Base-by-base conservation (phyloP, 2,329 filamentous ascomycete species). In the Penicillium aurantiogriseum region DNA sequence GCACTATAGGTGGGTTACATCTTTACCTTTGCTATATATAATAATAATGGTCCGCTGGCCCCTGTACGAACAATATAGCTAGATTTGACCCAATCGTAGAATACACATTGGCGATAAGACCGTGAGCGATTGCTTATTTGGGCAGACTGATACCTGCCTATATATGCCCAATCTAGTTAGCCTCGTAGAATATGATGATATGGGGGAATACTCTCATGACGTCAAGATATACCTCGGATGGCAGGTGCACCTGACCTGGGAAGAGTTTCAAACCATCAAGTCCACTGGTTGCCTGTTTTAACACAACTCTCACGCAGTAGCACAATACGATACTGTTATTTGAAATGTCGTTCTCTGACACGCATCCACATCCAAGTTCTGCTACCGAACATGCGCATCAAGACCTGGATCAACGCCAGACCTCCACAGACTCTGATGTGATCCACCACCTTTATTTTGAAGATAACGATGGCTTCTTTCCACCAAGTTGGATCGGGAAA, bases 381-480 rank as follows among this genome's bases (percentile, higher is more conserved):
- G 5, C 13, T 38, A 29, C 19, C 25, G 25, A 40, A 19, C 36
- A 43, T 21, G 7, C 29, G n/a, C 51, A 54, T n/a, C 21, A 27
- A 2, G 31, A 54, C 11, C 23, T 39, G 33, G 40, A 23, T 52
- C 43, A 52, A 35, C 42, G 38, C 17, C 54, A 42, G 27, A 46
- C 47, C 19, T 57, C 51, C 13, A 40, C 53, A n/a, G 56, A 68
- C 23, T 61, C 65, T 5, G 61, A 68, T 23, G 23, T 71, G 19
- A 66, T 67, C 29, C 70, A 74, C 62, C 65, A 69, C 57, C 70
- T 74, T 19, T 67, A 72, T 51, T 74, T 69, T 29, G 70, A 74
- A 56, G 71, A 74, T 45, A 73, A 74, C 46, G 69, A 69, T 35
- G 63, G 65, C 51, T 74, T 74, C 56, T 74, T 74, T 43, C 69